Evolutionary conservation across 2,329 filamentous ascomycete genomes (phyloP), one percentile per base, ranked within the genome.

Genomic region (Pleoardoris graminearum): DNA sequence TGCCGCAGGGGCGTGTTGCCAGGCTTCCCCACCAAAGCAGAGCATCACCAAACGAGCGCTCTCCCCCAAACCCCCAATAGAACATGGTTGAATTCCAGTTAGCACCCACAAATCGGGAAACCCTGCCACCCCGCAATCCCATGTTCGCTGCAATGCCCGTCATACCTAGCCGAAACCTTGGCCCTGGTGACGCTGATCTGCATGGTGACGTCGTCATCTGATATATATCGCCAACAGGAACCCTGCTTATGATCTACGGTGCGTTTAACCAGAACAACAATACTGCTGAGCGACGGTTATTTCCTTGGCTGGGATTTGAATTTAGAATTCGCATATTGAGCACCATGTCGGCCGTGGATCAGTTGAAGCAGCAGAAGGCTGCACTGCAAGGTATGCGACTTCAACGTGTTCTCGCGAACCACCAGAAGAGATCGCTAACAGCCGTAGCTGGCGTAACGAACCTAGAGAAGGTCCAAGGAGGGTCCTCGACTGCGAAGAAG

Each of bases 291-390:
- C n/a, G n/a, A n/a, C n/a, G n/a, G n/a, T n/a, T n/a, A n/a, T n/a
- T n/a, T n/a, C n/a, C n/a, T n/a, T n/a, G n/a, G n/a, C n/a, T n/a
- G n/a, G n/a, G n/a, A n/a, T n/a, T n/a, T n/a, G n/a, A n/a, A n/a
- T n/a, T n/a, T n/a, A 30, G 14, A 10, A 44, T 11, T 17, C 19
- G 7, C 11, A 11, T 32, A 17, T 27, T 29, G 14, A 36, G 6
- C 16, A 19, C 19, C 7, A 72, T 72, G 69, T 66, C 67, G 16
- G 61, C 63, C n/a, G 51, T 76, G 21, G 68, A 73, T 27, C 64
- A 75, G 10, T 59, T 76, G 42, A 76, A 76, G 64, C 67, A 75
- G 60, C 75, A 76, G 58, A 75, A 74, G 50, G 69, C 66, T 53
- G 70, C 69, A 17, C 67, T 77, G 30, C 69, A 76, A 66, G 67